Conservation (phyloP, 2,329 filamentous ascomycete species). For the Ophiostoma novo-ulmi region DNA sequence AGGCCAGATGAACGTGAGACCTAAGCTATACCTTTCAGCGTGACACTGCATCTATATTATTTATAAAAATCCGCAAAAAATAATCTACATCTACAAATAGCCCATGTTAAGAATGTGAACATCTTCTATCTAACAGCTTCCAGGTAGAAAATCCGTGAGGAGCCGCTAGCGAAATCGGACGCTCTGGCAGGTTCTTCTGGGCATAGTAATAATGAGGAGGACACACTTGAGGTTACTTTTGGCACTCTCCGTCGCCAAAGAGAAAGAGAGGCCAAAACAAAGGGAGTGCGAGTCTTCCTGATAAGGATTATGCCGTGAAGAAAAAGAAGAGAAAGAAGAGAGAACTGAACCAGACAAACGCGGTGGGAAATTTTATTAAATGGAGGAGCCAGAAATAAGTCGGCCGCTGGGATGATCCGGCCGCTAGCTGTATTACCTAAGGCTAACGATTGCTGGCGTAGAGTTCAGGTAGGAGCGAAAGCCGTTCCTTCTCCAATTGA, state of each 20-base stretch:
- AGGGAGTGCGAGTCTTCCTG: conserved; percentile 39
- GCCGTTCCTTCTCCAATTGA: conserved; percentile 13
- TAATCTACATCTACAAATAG: neutral
- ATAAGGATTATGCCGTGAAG: conserved; percentile 81
- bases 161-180: conserved; percentile 99
- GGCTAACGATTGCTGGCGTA: neutral
- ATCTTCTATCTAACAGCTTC: conserved; percentile 31
- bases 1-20: neutral
- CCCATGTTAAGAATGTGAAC: conserved; percentile 23
- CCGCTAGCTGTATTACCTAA: neutral
- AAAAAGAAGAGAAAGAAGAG: conserved; percentile 33
- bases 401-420: conserved; percentile 24
- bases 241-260: conserved; percentile 5
- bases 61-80: neutral
- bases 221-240: conserved; percentile 58
- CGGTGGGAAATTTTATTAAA: conserved; percentile 7
- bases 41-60: neutral
- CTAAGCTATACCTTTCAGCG: neutral
- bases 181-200: conserved; percentile 63
- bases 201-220: conserved; percentile 88
- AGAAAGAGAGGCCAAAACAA: conserved; percentile 14
- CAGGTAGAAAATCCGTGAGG: conserved; percentile 44
- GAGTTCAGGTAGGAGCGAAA: neutral
- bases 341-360: conserved; percentile 21
- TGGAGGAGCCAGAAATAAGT: neutral